phyloP scores from a whole-genome alignment of 306 rosid genomes.

The Sophora flavescens region DNA sequence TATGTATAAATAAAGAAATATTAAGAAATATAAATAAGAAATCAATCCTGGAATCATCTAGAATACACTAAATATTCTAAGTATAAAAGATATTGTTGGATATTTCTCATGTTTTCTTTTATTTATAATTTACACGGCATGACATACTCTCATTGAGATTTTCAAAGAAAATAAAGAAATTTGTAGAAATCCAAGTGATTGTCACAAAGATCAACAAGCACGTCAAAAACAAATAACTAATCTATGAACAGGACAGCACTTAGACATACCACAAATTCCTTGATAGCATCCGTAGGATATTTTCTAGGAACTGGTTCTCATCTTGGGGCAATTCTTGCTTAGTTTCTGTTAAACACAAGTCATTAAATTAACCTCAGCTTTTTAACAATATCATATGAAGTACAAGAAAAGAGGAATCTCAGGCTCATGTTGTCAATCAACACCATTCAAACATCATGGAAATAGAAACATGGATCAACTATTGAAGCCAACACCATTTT shows the following conservation, averaged over 20 bases:
- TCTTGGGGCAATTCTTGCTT: constrained; percentile 94
- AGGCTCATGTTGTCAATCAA: not conserved
- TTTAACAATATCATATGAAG: constrained; percentile 21
- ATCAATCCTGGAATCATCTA: too few relatives aligned
- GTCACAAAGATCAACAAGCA: constrained; percentile 26
- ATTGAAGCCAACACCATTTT: constrained; percentile 15
- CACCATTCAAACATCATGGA: constrained; percentile 26
- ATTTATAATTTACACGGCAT: not conserved
- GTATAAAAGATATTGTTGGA: too few relatives aligned
- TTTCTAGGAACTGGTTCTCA: constrained; percentile 91
- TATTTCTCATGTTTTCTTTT: too few relatives aligned
- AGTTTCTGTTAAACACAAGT: constrained; percentile 67
- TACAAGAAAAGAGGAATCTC: constrained; percentile 30
- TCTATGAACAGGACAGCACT: constrained; percentile 40
- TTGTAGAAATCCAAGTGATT: not conserved
- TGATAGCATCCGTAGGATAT: constrained; percentile 84
- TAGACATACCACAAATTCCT: constrained; percentile 84
- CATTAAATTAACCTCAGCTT: constrained; percentile 7
- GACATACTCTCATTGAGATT: not conserved
- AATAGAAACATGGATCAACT: not conserved
- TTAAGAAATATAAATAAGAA: too few relatives aligned
- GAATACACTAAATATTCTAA: too few relatives aligned
- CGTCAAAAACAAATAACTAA: not conserved
- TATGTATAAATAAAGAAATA: too few relatives aligned
- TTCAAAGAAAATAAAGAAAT: too few relatives aligned